Percentiles rank a stretch among this genome's conserved stretches.
Conservation (phyloP, 1,139 yeast genomes). For the Meyerozyma sp. region DNA sequence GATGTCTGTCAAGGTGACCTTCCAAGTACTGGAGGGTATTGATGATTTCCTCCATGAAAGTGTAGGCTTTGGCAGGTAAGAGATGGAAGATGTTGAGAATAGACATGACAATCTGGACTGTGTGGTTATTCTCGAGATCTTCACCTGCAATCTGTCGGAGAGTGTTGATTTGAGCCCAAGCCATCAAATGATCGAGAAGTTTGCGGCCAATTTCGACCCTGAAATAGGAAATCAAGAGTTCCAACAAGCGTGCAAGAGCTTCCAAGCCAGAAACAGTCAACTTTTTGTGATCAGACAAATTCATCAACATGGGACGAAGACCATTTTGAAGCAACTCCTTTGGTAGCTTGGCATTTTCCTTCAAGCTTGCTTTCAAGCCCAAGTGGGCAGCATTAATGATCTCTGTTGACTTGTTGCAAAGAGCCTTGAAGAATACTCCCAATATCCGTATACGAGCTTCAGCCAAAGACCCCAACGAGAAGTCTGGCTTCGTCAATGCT, state of each 20-base stretch:
- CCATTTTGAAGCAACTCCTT: conserved; percentile 92
- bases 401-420: conserved; percentile 79
- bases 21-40: conserved; percentile 74
- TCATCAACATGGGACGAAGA: conserved; percentile 90
- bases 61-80: conserved; percentile 86
- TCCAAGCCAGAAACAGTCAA: conserved; percentile 86
- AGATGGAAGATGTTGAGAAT: conserved; percentile 88
- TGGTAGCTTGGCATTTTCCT: conserved; percentile 85
- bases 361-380: conserved; percentile 78
- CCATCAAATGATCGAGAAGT: conserved; percentile 85
- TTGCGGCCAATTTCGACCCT: conserved; percentile 96
- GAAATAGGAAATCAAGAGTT: conserved; percentile 84
- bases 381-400: conserved; percentile 91
- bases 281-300: conserved; percentile 87
- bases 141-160: conserved; percentile 67
- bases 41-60: conserved; percentile 84
- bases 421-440: conserved; percentile 91
- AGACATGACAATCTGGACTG: conserved; percentile 83
- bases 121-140: conserved; percentile 72
- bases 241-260: conserved; percentile 82
- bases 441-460: conserved; percentile 80
- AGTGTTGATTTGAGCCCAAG: conserved; percentile 89
- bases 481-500: conserved; percentile 79
- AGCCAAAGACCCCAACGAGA: conserved; percentile 71
- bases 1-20: conserved; percentile 77